These are phyloP conservation scores for Scedosporium boydii DNA, from an alignment of 2,329 filamentous ascomycete species.

Conservation along the genomic window DNA sequence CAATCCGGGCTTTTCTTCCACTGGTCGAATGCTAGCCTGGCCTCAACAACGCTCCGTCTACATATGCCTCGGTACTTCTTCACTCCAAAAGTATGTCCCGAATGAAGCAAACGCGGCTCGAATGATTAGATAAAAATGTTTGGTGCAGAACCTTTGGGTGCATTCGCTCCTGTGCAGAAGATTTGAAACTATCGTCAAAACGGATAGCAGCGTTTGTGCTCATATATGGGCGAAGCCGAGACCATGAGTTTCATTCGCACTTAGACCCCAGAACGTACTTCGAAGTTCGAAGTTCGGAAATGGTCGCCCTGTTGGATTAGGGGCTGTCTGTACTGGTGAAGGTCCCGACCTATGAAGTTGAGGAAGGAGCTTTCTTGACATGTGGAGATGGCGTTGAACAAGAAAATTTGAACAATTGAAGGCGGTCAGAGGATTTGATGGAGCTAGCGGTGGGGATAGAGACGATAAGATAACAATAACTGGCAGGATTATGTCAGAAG, in stretches of 20 bases:
- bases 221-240: conserved; percentile 6
- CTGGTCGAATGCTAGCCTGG: too few relatives aligned
- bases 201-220: background rate
- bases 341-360: background rate
- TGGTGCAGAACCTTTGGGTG: background rate
- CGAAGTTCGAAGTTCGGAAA: conserved; percentile 17
- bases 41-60: too few relatives aligned
- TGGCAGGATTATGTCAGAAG: too few relatives aligned
- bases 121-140: background rate
- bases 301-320: conserved; percentile 32
- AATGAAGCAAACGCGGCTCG: background rate
- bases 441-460: too few relatives aligned
- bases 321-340: conserved; percentile 19
- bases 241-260: conserved; percentile 17
- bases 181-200: conserved; percentile 10
- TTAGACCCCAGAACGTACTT: conserved; percentile 25
- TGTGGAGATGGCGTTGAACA: background rate
- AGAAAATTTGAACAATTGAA: background rate
- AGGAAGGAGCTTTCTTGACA: background rate
- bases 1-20: too few relatives aligned
- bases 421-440: background rate
- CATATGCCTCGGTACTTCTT: too few relatives aligned
- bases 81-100: too few relatives aligned
- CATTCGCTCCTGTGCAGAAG: background rate
- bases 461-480: too few relatives aligned